Base-by-base conservation (phyloP, 139 green algal genomes). In the Eudorina sp. region DNA sequence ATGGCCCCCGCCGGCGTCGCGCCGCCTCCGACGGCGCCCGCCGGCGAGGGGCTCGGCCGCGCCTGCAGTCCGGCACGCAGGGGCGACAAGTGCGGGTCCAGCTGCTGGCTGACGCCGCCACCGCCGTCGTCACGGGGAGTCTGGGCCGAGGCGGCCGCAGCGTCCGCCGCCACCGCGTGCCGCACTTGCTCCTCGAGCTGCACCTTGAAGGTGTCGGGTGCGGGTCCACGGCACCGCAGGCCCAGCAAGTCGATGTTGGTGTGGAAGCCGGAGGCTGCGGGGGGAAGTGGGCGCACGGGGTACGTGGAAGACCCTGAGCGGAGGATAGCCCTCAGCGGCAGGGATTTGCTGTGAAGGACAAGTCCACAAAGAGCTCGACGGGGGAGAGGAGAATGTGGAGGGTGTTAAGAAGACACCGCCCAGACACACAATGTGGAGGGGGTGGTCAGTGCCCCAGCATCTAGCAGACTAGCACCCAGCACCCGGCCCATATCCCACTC, bases 221-320 rank as follows among this genome's bases (percentile, higher is more conserved):
- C 45, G 9, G 91, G 84, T 21, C 92, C 92, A 19, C 90, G 70
- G 76, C 90, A 93, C 11, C 92, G 85, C 29, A 94, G 72, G 21
- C 38, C 34, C 27, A 94, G 53, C 45, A 73, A 34, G 51, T 70
- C 70, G 27, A 68, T 68, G 38, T 68, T 78, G 4, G 66, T 64
- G 45, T 90, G 70, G 77, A 85, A 86, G 66, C 48, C 46, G 11
- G 87, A 60, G 45, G 83, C 90, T 93, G 88, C 34, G 60, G 2
- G 45, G n/a, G n/a, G n/a, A n/a, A n/a, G n/a, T n/a, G n/a, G n/a
- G n/a, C n/a, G n/a, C n/a, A n/a, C n/a, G n/a, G n/a, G n/a, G n/a
- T n/a, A n/a, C n/a, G n/a, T n/a, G n/a, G n/a, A n/a, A n/a, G n/a
- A n/a, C n/a, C n/a, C n/a, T n/a, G n/a, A n/a, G n/a, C n/a, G n/a